Percentiles rank a stretch among this genome's conserved stretches.
Conservation (phyloP, 2,329 filamentous ascomycete genomes). For the Neoscytalidium dimidiatum region DNA sequence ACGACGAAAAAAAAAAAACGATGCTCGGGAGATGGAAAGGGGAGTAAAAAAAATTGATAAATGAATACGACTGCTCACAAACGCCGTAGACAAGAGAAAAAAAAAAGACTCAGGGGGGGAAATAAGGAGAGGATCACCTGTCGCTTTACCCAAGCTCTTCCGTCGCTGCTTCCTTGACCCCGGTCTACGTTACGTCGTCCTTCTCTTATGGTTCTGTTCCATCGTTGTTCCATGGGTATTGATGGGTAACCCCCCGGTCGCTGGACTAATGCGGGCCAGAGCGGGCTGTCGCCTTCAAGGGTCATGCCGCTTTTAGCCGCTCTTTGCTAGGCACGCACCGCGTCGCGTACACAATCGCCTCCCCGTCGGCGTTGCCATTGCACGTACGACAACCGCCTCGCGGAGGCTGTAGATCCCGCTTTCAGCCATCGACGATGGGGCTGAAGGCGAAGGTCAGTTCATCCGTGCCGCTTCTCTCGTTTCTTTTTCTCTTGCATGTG, state of each 20-base stretch:
- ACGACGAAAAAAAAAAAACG: neutral
- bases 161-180: neutral
- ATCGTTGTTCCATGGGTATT: neutral
- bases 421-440: neutral
- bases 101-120: neutral
- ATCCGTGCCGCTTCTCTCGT: too few species aligned
- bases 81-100: neutral
- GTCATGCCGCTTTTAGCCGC: neutral
- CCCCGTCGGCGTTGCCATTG: too few species aligned
- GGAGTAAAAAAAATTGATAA: neutral
- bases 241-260: neutral
- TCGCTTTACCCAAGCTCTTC: neutral
- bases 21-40: too few species aligned
- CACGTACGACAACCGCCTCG: neutral
- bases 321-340: too few species aligned
- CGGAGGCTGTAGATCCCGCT: too few species aligned
- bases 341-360: neutral
- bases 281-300: neutral
- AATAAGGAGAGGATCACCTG: neutral
- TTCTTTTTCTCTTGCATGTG: too few species aligned
- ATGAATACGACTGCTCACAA: constrained; percentile 10
- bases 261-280: constrained; percentile 1
- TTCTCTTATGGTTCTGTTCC: neutral
- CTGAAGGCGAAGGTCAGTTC: too few species aligned
- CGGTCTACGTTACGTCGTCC: constrained; percentile 1